Conservation (phyloP, 208 protist genomes). For the Trichomonas gallinae region DNA sequence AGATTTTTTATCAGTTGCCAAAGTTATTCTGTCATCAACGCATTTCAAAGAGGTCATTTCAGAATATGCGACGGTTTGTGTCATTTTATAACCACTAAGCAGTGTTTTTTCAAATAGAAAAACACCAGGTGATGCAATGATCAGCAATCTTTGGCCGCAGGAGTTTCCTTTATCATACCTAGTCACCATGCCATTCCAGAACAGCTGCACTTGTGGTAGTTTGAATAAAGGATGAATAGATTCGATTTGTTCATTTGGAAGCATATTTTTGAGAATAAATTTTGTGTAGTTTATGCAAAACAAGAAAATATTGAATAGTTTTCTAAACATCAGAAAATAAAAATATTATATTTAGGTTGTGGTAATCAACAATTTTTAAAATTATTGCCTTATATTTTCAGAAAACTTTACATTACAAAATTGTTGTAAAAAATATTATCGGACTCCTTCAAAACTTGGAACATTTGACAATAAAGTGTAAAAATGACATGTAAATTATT, state of each 20-base stretch:
- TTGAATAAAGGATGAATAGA: neutral
- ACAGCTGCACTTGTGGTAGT: neutral
- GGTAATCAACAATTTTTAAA: too few species aligned
- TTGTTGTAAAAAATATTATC: too few species aligned
- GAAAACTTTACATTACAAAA: too few species aligned
- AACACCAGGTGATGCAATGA: neutral
- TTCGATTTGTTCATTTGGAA: neutral
- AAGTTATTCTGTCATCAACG: neutral
- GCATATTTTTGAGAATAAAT: neutral
- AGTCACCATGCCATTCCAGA: neutral
- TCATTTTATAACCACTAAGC: neutral
- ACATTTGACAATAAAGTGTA: too few species aligned
- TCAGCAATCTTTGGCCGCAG: neutral
- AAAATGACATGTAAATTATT: too few species aligned
- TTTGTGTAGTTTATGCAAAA: too few species aligned
- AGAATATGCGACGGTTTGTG: neutral
- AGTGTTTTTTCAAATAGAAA: neutral
- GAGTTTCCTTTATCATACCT: neutral
- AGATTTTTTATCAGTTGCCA: neutral
- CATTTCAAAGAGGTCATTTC: neutral
- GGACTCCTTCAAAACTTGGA: too few species aligned
- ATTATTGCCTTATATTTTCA: too few species aligned
- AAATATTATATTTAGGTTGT: too few species aligned
- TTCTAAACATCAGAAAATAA: too few species aligned
- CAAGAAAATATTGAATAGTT: too few species aligned